Base-by-base conservation (phyloP, 2,329 filamentous ascomycete genomes). In the Didymella arachidicola region DNA sequence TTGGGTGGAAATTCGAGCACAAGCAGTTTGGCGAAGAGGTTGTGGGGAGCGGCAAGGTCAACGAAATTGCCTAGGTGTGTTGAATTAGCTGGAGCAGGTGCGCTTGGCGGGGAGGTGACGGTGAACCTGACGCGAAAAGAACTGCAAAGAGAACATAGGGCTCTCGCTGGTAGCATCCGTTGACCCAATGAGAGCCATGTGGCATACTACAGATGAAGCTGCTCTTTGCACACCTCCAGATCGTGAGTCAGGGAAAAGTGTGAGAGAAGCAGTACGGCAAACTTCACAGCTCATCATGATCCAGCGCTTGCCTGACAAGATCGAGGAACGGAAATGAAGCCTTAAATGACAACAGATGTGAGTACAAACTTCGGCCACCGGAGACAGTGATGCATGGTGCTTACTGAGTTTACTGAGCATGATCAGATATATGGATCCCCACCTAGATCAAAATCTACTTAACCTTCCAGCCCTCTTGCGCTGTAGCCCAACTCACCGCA, bases 401-500 rank as follows among this genome's bases (percentile, higher is more conserved):
- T 11, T 39, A 11, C 12, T 5, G 12, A 10, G 7, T 8, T 22
- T 7, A 4, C 18, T 18, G 22, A 41, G 38, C 19, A 41, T 14
- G 19, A 11, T 25, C 19, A 25, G 4, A 19, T 3, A 36, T 18
- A 6, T 8, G 8, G 38, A 25, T 11, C 3, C 32, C 7, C 12
- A 19, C 26, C 8, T 19, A 22, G 36, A 34, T 36, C 19, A 10
- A n/a, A 10, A 16, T 12, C 12, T 29, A 36, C 48, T 52, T 19
- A 57, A 22, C 32, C 44, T 42, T 76, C 75, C 52, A 83, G 79
- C 65, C 80, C 81, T 75, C 72, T 56, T 73, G 66, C 27, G 86
- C 81, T 70, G 95, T 77, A 4, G 89, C 92, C 89, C 89, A 96
- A 60, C 86, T 80, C 4, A 96, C 90, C 11, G 90, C 93, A 63